A percentile compares a stretch with the other conserved stretches of the same genome.
These are phyloP conservation scores for Catharanthus roseus DNA, from an alignment of 257 asterid genomes.

Conservation along the genomic window DNA sequence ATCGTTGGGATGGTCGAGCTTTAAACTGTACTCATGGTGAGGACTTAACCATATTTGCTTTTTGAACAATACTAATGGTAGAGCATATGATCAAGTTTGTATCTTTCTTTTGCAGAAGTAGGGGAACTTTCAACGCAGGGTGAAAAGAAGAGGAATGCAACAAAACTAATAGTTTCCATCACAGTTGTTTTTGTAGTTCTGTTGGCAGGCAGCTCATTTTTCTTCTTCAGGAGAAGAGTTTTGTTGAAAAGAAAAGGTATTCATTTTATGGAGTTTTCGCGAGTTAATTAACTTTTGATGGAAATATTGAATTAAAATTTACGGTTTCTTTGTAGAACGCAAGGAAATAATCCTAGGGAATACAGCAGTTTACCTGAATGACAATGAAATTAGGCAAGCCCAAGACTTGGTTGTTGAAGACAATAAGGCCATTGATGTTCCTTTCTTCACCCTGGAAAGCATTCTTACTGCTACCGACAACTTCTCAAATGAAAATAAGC, in stretches of 20 bases:
- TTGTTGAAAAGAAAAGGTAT: constrained; percentile 18
- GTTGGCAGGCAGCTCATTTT: constrained; percentile 16
- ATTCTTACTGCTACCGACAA: constrained; percentile 8
- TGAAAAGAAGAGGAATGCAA: too few relatives aligned
- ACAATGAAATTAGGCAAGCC: constrained; percentile 20
- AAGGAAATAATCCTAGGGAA: too few relatives aligned
- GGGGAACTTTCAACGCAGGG: too few relatives aligned
- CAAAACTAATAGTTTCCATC: background rate
- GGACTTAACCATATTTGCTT: too few relatives aligned
- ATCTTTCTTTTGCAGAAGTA: too few relatives aligned
- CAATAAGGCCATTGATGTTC: constrained; percentile 32
- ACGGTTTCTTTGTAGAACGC: too few relatives aligned
- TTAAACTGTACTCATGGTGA: constrained; percentile 24
- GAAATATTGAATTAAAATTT: too few relatives aligned
- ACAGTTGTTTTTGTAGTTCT: constrained; percentile 20
- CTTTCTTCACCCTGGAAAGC: constrained; percentile 27
- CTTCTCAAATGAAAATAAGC: constrained; percentile 45
- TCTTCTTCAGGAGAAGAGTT: constrained; percentile 22
- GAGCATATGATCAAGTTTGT: too few relatives aligned
- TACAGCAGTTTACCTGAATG: background rate
- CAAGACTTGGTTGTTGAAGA: constrained; percentile 28
- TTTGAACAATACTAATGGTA: too few relatives aligned
- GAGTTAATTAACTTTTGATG: too few relatives aligned
- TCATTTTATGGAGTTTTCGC: background rate
- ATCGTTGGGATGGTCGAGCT: constrained; percentile 19